phyloP scores from a whole-genome alignment of 106 monocot species.

The Narthecium ossifragum region DNA sequence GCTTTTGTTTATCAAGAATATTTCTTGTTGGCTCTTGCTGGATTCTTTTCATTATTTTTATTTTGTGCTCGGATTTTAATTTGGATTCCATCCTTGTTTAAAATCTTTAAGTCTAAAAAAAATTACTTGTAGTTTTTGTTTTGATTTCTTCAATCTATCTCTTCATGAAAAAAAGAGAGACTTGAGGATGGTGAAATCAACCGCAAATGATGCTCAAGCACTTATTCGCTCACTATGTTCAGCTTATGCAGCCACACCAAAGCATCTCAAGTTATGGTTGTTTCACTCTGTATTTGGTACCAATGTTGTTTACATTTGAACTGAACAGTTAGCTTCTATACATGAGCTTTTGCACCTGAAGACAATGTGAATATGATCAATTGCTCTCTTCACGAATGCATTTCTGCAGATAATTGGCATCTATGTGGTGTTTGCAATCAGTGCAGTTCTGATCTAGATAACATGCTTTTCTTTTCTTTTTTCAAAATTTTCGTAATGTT shows the following conservation, averaged over 20 bases:
- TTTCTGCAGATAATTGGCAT: slow-evolving; percentile 88
- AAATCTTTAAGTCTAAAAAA: too few relatives aligned
- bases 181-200: slow-evolving; percentile 60
- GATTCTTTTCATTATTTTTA: too few relatives aligned
- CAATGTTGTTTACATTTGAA: neutral
- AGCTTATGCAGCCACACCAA: slow-evolving; percentile 81
- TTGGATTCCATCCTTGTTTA: too few relatives aligned
- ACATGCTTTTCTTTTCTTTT: too few relatives aligned
- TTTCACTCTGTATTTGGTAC: neutral
- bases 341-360: too few relatives aligned
- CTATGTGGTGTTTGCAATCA: slow-evolving; percentile 73
- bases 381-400: neutral
- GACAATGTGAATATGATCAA: neutral
- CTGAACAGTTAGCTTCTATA: neutral
- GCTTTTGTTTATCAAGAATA: too few relatives aligned
- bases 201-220: slow-evolving; percentile 53
- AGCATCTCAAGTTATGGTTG: slow-evolving; percentile 63
- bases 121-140: too few relatives aligned
- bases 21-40: too few relatives aligned
- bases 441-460: slow-evolving; percentile 73
- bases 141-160: too few relatives aligned
- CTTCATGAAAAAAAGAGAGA: too few relatives aligned
- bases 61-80: too few relatives aligned
- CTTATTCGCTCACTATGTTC: slow-evolving; percentile 70
- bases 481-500: too few relatives aligned